Base-by-base conservation (phyloP, 805 yeast genomes). In the Priceomyces haplophilus region DNA sequence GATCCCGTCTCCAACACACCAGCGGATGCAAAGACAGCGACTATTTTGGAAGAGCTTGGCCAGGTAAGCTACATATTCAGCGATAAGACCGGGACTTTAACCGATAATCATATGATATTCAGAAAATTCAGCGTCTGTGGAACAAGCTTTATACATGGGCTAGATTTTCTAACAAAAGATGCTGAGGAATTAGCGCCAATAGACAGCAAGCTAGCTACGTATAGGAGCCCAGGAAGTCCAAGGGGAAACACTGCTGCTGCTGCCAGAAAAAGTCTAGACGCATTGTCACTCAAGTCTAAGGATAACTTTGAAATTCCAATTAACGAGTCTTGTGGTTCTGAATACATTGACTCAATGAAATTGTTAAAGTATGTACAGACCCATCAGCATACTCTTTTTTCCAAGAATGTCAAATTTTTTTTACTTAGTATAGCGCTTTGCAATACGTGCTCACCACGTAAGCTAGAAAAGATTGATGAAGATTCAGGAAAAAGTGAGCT, bases 21-120 rank as follows among this genome's bases (percentile, higher is more conserved):
- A 0, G 91, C 96, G 37, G 96, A 87, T 53, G 95, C 97, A 0
- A 82, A 91, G 59, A 90, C 98, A 0, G 96, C 98, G 0, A 87
- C 97, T 0, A 88, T 93, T 51, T 76, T 93, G 50, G 99, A 93
- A 60, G 99, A 93, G 64, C 70, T 93, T 53, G 99, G 99, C 2
- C 99, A 93, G 60, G 97, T 95, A 1, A 84, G 96, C 38, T 90
- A 91, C 58, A 77, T 93, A 3, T 93, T 93, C 61, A 86, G 96
- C 46, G 99, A 93, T 64, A 93, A 93, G 62, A 93, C 99, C 0
- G 99, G 99, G 7, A 93, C 99, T 0, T 73, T 93, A 47, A 93
- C 99, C 0, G 98, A 93, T 54, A 93, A 93, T 59, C 67, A 83
- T 53, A 93, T 93, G 99, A 67, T 91, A 20, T 93, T 93, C 61